These are phyloP conservation scores for Ambrosia trifida DNA, from an alignment of 129 eudicot species.

Conservation along the genomic window DNA sequence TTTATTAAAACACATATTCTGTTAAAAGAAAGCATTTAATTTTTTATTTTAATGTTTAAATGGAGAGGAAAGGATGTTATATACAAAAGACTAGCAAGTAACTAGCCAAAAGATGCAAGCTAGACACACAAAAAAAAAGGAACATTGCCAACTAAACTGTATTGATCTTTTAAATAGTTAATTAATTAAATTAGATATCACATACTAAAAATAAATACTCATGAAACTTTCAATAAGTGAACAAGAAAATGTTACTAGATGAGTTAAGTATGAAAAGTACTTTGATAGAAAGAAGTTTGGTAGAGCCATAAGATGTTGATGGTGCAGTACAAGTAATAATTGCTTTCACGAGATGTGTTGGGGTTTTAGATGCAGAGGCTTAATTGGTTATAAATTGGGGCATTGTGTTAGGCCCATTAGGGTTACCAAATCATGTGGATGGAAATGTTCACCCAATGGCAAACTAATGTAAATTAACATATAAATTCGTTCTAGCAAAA, in stretches of 20 bases:
- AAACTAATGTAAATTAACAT: too few species aligned
- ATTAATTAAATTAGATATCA: too few species aligned
- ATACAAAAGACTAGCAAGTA: too few species aligned
- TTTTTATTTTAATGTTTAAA: too few species aligned
- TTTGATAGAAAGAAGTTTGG: background rate
- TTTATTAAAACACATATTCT: too few species aligned
- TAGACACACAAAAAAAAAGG: too few species aligned
- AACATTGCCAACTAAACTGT: too few species aligned
- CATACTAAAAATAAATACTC: background rate
- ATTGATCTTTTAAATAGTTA: too few species aligned
- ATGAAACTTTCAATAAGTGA: background rate
- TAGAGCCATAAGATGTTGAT: slow-evolving; percentile 13
- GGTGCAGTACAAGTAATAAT: slow-evolving; percentile 5
- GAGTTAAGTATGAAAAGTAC: slow-evolving; percentile 3
- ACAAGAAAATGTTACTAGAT: background rate
- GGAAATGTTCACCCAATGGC: background rate
- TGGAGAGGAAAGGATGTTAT: too few species aligned
- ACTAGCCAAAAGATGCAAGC: too few species aligned
- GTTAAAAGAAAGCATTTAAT: too few species aligned
- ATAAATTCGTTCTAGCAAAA: too few species aligned
- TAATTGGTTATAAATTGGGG: slow-evolving; percentile 8
- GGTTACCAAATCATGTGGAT: background rate
- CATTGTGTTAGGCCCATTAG: slow-evolving; percentile 9
- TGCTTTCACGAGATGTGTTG: slow-evolving; percentile 29
- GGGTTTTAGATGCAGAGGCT: slow-evolving; percentile 15